Evolutionary conservation across 257 asterid genomes (phyloP), one percentile per base, ranked within the genome.

Genomic region (Capsicum pubescens): DNA sequence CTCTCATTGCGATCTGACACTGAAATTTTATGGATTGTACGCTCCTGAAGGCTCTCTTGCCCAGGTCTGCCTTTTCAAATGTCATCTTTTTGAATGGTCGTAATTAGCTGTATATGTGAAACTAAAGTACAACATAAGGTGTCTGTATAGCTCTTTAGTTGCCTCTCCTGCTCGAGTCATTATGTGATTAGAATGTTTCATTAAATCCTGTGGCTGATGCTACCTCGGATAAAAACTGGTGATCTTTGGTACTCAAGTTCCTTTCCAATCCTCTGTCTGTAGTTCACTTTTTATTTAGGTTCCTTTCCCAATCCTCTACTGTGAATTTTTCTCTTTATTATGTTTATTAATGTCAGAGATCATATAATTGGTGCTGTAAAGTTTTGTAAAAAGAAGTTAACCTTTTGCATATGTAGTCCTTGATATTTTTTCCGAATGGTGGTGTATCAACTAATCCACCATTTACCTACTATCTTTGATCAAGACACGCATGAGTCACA

Each of bases 31-130:
- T 89, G 99, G 99, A 74, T 89, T 97, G 80, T 91, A 95, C 84
- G 91, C 99, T 83, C 99, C 99, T 60, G 99, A 97, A 90, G 99
- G 99, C 85, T 93, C 99, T 61, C 95, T 97, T 87, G 98, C 95
- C 57, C 98, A 97, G 99, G 99, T 97, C 72, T 85, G 55, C 84
- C 90, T 77, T 26, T 69, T 77, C 54, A 32, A 32, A 54, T 77
- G 64, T 21, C 21, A 54, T 77, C 50, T 77, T 32, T 54, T 36
- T 71, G 79, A 46, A 71, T 46, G 79, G 58, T 48, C 58, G 2
- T 71, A 54, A 14, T 77, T 55, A 77, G 4, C 82, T 77, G 42
- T 54, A 77, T 55, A 55, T 54, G 64, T 74, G 48, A 77, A 26
- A 14, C 64, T 54, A 26, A 54, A 77, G 8, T 54, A 77, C 64